Conservation (phyloP, 176 grass and related monocot species). For the sorghum (Sorghum bicolor) region Sorghum_bicolor_NCBIv3 NC_012877.2:45204001-45204500, state of each 20-base stretch:
- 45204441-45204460: not conserved
- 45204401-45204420: not conserved
- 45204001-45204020: conserved; percentile 46
- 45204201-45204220: not conserved
- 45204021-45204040: conserved; percentile 64
- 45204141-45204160: not conserved
- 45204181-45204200: not conserved
- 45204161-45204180: not conserved
- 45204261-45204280: not conserved
- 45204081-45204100: conserved; percentile 49
- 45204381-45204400: not conserved
- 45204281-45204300: not conserved
- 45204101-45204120: conserved; percentile 26
- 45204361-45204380: not conserved
- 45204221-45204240: not conserved
- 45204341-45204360: not conserved
- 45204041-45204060: conserved; percentile 31
- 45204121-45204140: conserved; percentile 57
- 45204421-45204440: not conserved
- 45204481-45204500: not conserved
- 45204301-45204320: not conserved
- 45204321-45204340: not conserved
- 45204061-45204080: conserved; percentile 38
- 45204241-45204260: not conserved
- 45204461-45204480: not conserved